Base-by-base conservation (phyloP, 352 stramenopile species). In the Phytophthora europaea region DNA sequence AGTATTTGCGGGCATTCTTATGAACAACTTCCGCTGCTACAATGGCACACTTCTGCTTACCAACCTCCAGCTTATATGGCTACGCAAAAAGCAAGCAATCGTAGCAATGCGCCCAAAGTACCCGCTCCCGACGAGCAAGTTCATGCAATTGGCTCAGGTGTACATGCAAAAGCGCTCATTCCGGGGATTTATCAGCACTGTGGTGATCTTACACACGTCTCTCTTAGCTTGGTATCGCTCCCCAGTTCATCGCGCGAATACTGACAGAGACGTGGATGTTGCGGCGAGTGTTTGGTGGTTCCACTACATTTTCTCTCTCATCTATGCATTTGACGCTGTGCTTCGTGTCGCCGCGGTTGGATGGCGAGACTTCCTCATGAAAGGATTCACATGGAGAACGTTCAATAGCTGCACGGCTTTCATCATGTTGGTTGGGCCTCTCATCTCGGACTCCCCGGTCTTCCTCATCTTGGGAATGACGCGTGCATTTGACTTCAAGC, bases 21-120 rank as follows among this genome's bases (percentile, higher is more conserved):
- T 96, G 73, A 96, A 96, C 68, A 96, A 95, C 64, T 96, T 96
- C 26, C 83, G 89, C 1, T 91, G 83, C 60, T 90, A 93, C 80
- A 96, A 93, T 61, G 89, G 89, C 12, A 96, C 87, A 5, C 64
- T 95, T 6, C 54, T 96, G 33, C 77, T 96, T 3, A 89, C 84
- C 6, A 94, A 91, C 51, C 61, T 90, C 4, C 89, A 96, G 72
- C 76, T 96, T 20, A 88, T 95, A 26, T 96, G 89, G 89, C 76
- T 94, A 65, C 81, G 83, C 15, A 87, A 91, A 56, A 92, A 91
- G 40, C 81, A 88, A 31, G 65, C 67, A 1, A 84, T 96, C 50
- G 73, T 93, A 6, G 75, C 85, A 12, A 73, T 94, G 61, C 79
- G 82, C 0, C 89, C 89, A 6, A 93, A 94, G 75, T 96, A 93